These are phyloP conservation scores for Venturia nashicola DNA, from an alignment of 2,329 filamentous ascomycete species.

Conservation along the genomic window DNA sequence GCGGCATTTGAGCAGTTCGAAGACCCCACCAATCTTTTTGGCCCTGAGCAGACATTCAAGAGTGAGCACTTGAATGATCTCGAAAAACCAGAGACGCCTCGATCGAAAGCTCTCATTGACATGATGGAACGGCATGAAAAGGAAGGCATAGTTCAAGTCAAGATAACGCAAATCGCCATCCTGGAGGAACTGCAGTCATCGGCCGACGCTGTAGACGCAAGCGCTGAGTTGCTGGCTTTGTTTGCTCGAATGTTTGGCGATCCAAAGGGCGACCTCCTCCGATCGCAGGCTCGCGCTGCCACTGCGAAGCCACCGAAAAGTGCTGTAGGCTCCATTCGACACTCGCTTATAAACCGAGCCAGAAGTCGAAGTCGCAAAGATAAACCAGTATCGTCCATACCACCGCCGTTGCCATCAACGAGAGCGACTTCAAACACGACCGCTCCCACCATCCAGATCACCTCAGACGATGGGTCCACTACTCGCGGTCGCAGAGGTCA, in stretches of 20 bases:
- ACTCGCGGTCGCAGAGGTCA: neutral
- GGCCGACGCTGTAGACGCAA: conserved; percentile 75
- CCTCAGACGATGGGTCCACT: conserved; percentile 33
- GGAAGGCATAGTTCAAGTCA: conserved; percentile 79
- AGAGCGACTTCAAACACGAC: conserved; percentile 18
- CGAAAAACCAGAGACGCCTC: conserved; percentile 18
- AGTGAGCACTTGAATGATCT: conserved; percentile 56
- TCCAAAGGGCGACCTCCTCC: conserved; percentile 38
- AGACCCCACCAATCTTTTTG: conserved; percentile 57
- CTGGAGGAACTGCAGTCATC: conserved; percentile 75
- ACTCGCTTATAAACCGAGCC: conserved; percentile 3
- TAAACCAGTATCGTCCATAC: conserved; percentile 60
- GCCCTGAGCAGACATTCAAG: conserved; percentile 45
- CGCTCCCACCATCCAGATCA: conserved; percentile 67
- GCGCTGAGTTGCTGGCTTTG: conserved; percentile 69
- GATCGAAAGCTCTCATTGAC: conserved; percentile 47
- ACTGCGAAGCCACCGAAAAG: conserved; percentile 28
- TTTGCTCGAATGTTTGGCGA: conserved; percentile 73
- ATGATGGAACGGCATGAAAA: conserved; percentile 77
- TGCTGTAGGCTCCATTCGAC: conserved; percentile 49
- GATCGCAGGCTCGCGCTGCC: conserved; percentile 9
- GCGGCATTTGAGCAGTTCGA: conserved; percentile 85
- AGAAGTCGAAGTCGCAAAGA: conserved; percentile 22
- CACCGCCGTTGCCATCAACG: conserved; percentile 14
- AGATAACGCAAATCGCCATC: conserved; percentile 84